Base-by-base conservation (phyloP, 2,329 filamentous ascomycete species). In the Chalaropsis thielavioides region DNA sequence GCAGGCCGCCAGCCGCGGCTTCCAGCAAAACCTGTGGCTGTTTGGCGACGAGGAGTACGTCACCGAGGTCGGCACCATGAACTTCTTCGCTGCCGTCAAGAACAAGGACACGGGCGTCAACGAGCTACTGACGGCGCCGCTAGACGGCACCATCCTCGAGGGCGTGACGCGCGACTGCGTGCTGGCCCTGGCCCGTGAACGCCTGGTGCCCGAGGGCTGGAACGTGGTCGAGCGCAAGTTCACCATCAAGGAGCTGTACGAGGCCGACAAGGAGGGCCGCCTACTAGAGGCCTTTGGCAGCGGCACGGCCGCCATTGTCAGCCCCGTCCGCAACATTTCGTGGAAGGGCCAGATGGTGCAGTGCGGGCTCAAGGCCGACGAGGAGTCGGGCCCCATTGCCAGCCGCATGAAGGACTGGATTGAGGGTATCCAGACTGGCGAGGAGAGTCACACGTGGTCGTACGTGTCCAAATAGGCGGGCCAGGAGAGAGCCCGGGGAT, bases 31-130 rank as follows among this genome's bases (percentile, higher is more conserved):
- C 77, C 81, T 99, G 64, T 99, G 94, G 94, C 79, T 99, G 40
- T 99, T 97, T 73, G 92, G 92, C 54, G 87, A 95, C 72, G 90
- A 97, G 76, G 90, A 97, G 75, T 96, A 87, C 72, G 87, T 97
- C 66, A 99, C 94, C 59, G 94, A 99, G 77, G 94, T 96, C 65
- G 94, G 94, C 72, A 97, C 94, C 66, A 99, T 99, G 94, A 99
- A 99, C 78, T 85, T 99, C 74, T 99, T 97, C 72, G 87, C 88
- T 40, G 92, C 88, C 51, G 77, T 97, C 71, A 85, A 85, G 77
- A 85, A 95, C 79, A 89, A 89, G 80, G 81, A 89, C 75, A 94
- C 90, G 13, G 94, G 92, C 7, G 83, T 92, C 77, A 92, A 92
- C 73, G 92, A 96, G 79, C 83, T 99, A 63, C 75, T 96, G 71